phyloP scores from a whole-genome alignment of 2,329 filamentous ascomycete genomes.

The Epichloe coenophiala region DNA sequence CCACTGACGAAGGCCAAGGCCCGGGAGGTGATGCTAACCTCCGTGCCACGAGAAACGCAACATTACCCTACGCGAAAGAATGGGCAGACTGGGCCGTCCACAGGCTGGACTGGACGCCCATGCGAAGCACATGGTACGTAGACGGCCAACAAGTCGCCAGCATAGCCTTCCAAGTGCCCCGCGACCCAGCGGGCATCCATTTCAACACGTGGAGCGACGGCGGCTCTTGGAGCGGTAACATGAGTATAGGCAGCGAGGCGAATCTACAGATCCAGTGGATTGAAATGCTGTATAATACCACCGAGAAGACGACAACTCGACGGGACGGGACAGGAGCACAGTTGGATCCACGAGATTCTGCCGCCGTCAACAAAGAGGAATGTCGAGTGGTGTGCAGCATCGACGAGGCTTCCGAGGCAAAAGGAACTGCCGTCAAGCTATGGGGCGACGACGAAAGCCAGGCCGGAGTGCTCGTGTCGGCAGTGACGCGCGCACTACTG shows the following conservation, averaged over 20 bases:
- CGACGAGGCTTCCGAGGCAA: constrained; percentile 17
- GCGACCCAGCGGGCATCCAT: constrained; percentile 36
- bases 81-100: constrained; percentile 47
- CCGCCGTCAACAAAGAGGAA: background rate
- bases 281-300: constrained; percentile 42
- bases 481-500: background rate
- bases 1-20: constrained; percentile 5
- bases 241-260: constrained; percentile 35
- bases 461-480: background rate
- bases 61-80: constrained; percentile 25
- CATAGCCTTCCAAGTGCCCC: constrained; percentile 42
- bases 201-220: constrained; percentile 51
- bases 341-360: background rate
- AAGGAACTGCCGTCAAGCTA: constrained; percentile 12
- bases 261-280: constrained; percentile 50
- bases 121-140: constrained; percentile 41
- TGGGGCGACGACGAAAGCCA: constrained; percentile 10
- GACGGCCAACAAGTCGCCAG: constrained; percentile 35
- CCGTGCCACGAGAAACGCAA: constrained; percentile 33
- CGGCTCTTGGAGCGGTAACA: constrained; percentile 45
- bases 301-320: constrained; percentile 4
- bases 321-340: too few species aligned
- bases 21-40: constrained; percentile 29
- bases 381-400: constrained; percentile 21
- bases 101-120: constrained; percentile 21